Percentiles rank a stretch among this genome's conserved stretches.
Conservation (phyloP, 495 filamentous ascomycete genomes). For the Podospora didyma region DNA sequence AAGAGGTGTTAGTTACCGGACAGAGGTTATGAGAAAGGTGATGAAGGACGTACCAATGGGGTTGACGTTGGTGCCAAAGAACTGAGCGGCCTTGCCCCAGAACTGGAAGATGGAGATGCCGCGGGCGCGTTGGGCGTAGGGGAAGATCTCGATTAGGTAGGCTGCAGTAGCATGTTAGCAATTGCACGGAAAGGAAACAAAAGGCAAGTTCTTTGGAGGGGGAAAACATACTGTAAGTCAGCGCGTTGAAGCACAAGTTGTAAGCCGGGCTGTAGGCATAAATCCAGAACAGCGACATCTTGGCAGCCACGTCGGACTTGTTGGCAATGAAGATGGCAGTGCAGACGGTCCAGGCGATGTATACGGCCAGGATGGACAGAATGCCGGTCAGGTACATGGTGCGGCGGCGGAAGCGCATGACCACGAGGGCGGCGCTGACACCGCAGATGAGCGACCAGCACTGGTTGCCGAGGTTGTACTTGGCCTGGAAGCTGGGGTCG, state of each 20-base stretch:
- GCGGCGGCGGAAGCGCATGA: constrained; percentile 51
- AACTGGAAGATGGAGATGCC: constrained; percentile 64
- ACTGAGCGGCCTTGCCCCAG: constrained; percentile 47
- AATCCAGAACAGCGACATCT: constrained; percentile 55
- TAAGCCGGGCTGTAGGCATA: constrained; percentile 62
- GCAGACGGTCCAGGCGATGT: constrained; percentile 58
- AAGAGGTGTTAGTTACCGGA: neutral
- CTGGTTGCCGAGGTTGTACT: constrained; percentile 55
- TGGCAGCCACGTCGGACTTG: constrained; percentile 32
- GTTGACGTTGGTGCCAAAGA: constrained; percentile 58
- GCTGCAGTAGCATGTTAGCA: constrained; percentile 24
- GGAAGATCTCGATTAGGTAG: constrained; percentile 63
- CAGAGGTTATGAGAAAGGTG: neutral
- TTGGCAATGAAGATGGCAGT: constrained; percentile 40
- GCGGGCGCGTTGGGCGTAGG: constrained; percentile 55
- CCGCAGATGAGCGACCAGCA: constrained; percentile 57
- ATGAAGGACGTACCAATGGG: constrained; percentile 44
- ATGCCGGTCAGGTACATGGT: constrained; percentile 60
- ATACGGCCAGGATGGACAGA: constrained; percentile 50
- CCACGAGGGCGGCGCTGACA: constrained; percentile 50
- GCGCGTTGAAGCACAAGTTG: constrained; percentile 63
- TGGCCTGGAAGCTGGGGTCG: constrained; percentile 47
- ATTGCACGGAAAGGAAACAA: too few relatives aligned
- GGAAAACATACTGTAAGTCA: constrained; percentile 55
- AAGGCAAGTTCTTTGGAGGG: too few relatives aligned